phyloP scores from a whole-genome alignment of 164 flowering plant species.

The Warburgia ugandensis region DNA sequence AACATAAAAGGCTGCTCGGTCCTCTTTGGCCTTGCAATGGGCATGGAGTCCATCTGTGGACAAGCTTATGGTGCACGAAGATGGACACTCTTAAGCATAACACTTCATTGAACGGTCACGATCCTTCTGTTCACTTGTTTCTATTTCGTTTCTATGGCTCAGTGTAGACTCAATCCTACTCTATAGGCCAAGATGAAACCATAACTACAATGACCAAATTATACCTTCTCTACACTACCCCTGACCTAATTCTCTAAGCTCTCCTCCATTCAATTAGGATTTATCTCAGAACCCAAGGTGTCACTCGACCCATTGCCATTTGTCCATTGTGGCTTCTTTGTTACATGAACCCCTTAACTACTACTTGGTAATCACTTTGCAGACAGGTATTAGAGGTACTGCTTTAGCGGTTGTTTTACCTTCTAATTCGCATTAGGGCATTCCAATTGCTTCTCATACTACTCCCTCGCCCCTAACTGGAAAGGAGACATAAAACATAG shows the following conservation, averaged over 20 bases:
- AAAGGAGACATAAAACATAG: conserved; percentile 4
- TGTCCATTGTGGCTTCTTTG: conserved; percentile 9
- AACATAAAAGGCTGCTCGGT: conserved; percentile 24
- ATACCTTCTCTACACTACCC: conserved; percentile 15
- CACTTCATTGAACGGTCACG: conserved; percentile 14
- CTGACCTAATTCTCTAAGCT: conserved; percentile 20
- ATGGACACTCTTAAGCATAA: conserved; percentile 12
- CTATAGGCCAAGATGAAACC: conserved; percentile 18
- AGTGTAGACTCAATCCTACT: conserved; percentile 14
- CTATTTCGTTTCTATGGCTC: conserved; percentile 22
- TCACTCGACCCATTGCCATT: conserved; percentile 15
- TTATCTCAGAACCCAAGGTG: conserved; percentile 17
- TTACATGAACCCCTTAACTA: conserved; percentile 21
- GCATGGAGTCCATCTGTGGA: conserved; percentile 27
- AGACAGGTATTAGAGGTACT: conserved; percentile 16
- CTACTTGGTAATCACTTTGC: conserved; percentile 10
- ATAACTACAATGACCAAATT: conserved; percentile 11
- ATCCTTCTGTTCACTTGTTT: conserved; percentile 17
- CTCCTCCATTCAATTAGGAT: conserved; percentile 22
- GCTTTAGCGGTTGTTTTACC: conserved; percentile 14
- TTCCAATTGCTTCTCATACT: too few relatives aligned
- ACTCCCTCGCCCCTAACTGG: too few relatives aligned
- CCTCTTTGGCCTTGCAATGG: conserved; percentile 24
- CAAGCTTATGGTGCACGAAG: conserved; percentile 24
- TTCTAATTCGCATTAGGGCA: conserved; percentile 5